These are phyloP conservation scores for Lasiodiplodia theobromae DNA, from an alignment of 2,329 filamentous ascomycete genomes.

Conservation along the genomic window DNA sequence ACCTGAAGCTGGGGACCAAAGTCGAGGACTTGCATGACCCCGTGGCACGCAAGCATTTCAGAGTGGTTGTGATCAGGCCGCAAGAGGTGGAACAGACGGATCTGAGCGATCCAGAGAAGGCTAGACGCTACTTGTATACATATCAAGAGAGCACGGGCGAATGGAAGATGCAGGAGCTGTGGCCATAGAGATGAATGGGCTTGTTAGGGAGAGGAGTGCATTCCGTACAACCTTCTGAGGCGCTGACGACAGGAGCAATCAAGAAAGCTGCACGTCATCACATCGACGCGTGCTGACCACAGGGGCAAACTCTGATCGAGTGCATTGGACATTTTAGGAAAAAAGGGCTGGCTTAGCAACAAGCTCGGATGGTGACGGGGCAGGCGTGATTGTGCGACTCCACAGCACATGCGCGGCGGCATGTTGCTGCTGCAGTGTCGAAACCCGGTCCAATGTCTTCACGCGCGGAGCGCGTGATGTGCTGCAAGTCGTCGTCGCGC, in stretches of 20 bases:
- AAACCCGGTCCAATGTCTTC: constrained; percentile 20
- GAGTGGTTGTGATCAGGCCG: constrained; percentile 86
- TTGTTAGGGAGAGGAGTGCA: constrained; percentile 20
- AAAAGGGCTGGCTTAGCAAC: not conserved
- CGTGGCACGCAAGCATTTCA: constrained; percentile 76
- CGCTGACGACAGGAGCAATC: constrained; percentile 19
- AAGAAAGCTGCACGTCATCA: constrained; percentile 24
- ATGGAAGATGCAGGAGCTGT: constrained; percentile 64
- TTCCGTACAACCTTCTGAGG: constrained; percentile 29
- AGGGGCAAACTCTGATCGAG: constrained; percentile 12
- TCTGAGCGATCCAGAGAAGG: constrained; percentile 69
- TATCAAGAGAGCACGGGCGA: constrained; percentile 58
- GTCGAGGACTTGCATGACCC: constrained; percentile 75
- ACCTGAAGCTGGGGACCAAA: constrained; percentile 63
- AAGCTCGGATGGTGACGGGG: not conserved
- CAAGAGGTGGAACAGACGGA: constrained; percentile 79
- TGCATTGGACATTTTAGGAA: not conserved
- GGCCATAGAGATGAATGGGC: constrained; percentile 39
- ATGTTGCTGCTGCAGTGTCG: constrained; percentile 3
- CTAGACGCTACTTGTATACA: constrained; percentile 72
- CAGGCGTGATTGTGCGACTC: constrained; percentile 1
- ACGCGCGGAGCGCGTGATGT: constrained; percentile 20
- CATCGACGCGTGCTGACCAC: constrained; percentile 1
- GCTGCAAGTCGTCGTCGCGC: constrained; percentile 6
- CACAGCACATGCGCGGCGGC: constrained; percentile 3